Evolutionary conservation across 2,329 filamentous ascomycete species (phyloP), one percentile per base, ranked within the genome.

Genomic region (Aphanocladium album): DNA sequence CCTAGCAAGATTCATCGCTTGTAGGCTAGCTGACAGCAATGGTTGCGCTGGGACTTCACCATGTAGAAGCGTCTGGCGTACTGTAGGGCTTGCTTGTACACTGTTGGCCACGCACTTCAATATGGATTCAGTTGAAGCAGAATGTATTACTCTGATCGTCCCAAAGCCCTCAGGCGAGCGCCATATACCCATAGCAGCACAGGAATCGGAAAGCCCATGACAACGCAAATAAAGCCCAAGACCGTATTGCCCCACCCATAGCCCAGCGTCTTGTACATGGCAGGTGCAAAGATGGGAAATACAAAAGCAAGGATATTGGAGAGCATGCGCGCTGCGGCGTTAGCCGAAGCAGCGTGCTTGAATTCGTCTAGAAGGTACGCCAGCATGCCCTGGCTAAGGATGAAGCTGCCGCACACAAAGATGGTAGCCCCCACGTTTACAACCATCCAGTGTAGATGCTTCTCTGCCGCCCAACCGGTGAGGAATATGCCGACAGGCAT

Each of bases 371-470:
- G 52, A 23, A 65, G 27, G 60, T 86, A 86, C 0, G 82, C 83
- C 55, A 79, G 75, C 33, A 82, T 75, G 2, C 79, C 80, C 67
- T 81, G 79, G 56, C 83, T 82, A 0, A 78, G 71, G 11, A 81
- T 75, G 50, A 84, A 79, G 66, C 79, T 80, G 1, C 83, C 83
- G 6, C 77, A 72, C 0, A 79, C 79, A 61, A 86, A 80, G 19
- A 84, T 73, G 0, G 72, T 70, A 1, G 79, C 79, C 2, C 83
- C 84, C 27, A 86, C 76, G 53, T 87, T 84, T 0, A 84, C 82
- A 7, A 84, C 76, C 21, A 85, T 79, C 81, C 81, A 87, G 65
- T 81, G 79, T 0, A 76, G 72, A 0, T 76, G 67, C 33, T 77
- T 73, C 51, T 86, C 74, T 0, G 83, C 82, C 1, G 74, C 64